These are phyloP conservation scores for Solanum virginianum DNA, from an alignment of 257 asterid species.

Conservation along the genomic window DNA sequence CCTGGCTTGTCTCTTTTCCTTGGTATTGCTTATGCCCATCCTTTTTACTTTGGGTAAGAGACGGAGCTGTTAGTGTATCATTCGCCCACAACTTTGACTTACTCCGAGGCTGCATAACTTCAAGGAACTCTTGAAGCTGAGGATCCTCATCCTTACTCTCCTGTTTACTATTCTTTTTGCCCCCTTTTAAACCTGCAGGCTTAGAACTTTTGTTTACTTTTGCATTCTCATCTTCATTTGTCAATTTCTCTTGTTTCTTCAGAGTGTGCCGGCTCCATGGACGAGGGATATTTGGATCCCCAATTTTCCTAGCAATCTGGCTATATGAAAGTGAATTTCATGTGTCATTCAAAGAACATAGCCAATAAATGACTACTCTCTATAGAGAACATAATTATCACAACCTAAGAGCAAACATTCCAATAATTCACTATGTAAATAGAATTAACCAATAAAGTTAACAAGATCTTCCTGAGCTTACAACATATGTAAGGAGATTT, in stretches of 20 bases:
- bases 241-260: constrained; percentile 34
- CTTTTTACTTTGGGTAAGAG: constrained; percentile 22
- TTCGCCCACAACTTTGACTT: constrained; percentile 92
- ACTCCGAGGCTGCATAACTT: constrained; percentile 74
- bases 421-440: not conserved
- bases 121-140: constrained; percentile 69
- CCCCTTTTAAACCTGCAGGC: constrained; percentile 17
- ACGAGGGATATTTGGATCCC: constrained; percentile 80
- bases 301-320: constrained; percentile 88
- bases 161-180: constrained; percentile 27
- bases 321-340: constrained; percentile 8
- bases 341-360: not conserved
- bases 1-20: constrained; percentile 11
- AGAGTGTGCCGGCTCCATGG: constrained; percentile 85
- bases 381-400: not conserved
- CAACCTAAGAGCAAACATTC: not conserved
- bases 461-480: not conserved
- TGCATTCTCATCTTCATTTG: constrained; percentile 26
- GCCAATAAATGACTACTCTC: not conserved
- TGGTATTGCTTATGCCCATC: constrained; percentile 11
- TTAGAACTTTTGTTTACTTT: constrained; percentile 17
- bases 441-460: not conserved
- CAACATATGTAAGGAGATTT: not conserved
- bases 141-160: constrained; percentile 50
- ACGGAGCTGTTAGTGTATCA: constrained; percentile 50